A percentile compares a stretch with the other conserved stretches of the same genome.
Conservation (phyloP, 148 eudicot species). For the Fagopyrum tataricum region DNA sequence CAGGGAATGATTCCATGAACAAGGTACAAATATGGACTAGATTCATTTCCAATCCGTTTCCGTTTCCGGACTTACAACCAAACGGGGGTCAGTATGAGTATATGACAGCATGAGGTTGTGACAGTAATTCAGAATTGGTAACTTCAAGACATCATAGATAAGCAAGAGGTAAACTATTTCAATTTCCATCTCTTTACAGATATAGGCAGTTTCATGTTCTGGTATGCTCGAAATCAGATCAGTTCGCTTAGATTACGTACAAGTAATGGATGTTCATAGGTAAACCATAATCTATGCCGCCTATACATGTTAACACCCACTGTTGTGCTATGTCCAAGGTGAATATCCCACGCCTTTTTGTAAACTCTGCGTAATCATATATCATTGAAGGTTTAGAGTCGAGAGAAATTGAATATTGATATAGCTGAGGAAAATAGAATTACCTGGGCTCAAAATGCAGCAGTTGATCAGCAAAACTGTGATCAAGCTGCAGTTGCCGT, state of each 20-base stretch:
- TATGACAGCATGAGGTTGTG: neutral
- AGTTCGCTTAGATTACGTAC: constrained; percentile 1
- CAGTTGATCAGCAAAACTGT: neutral
- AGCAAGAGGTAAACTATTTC: neutral
- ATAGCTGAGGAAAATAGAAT: neutral
- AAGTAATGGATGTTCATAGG: neutral
- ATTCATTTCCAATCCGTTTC: no score
- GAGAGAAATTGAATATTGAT: neutral
- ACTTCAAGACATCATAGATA: neutral
- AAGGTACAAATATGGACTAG: no score
- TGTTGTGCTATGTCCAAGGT: neutral
- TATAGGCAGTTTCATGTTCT: neutral
- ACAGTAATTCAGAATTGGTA: neutral
- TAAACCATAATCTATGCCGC: neutral
- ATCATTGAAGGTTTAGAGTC: neutral
- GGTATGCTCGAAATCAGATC: neutral
- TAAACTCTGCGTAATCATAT: neutral
- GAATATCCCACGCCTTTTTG: neutral
- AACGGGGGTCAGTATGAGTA: neutral
- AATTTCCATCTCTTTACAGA: neutral
- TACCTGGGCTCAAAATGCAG: constrained; percentile 8
- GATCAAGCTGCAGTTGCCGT: constrained; percentile 7
- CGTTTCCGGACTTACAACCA: no score
- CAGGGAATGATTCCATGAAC: no score
- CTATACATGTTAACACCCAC: neutral